Percentiles rank a stretch among this genome's conserved stretches.
phyloP scores from a whole-genome alignment of 345 rosid genomes.

The Gossypioides kirkii region DNA sequence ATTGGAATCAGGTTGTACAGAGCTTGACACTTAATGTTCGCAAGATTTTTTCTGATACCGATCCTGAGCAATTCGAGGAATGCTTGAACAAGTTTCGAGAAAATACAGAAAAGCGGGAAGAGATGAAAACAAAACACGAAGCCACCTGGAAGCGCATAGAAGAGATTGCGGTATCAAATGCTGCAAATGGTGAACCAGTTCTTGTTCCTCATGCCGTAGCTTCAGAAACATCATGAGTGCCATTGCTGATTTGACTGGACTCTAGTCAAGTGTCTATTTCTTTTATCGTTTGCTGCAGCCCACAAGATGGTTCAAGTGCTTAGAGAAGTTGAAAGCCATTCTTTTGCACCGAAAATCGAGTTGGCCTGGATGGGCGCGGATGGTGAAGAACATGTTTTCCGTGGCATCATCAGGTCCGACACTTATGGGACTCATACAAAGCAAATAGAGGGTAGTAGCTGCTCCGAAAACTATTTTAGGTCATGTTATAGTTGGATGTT shows the following conservation, averaged over 20 bases:
- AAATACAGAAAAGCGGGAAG: slow-evolving; percentile 46
- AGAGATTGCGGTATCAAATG: slow-evolving; percentile 41
- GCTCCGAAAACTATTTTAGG: slow-evolving; percentile 8
- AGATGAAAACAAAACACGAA: slow-evolving; percentile 43
- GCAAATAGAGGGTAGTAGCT: background rate
- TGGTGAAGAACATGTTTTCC: background rate
- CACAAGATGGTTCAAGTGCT: slow-evolving; percentile 14
- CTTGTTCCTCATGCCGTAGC: slow-evolving; percentile 14
- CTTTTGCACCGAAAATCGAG: background rate
- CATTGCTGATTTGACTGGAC: background rate
- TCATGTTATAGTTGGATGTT: slow-evolving; percentile 6
- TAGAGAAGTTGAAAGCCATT: slow-evolving; percentile 4
- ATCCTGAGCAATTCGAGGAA: slow-evolving; percentile 58
- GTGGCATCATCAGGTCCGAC: background rate
- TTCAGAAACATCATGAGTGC: background rate
- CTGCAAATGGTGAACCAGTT: slow-evolving; percentile 23
- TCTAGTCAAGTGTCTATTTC: background rate
- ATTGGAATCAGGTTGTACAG: slow-evolving; percentile 75
- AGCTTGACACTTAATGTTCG: slow-evolving; percentile 61
- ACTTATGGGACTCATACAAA: background rate
- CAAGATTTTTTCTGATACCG: slow-evolving; percentile 58
- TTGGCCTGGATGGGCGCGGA: background rate
- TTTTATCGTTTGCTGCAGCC: slow-evolving; percentile 11
- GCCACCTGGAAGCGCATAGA: slow-evolving; percentile 63
- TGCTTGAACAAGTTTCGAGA: slow-evolving; percentile 51